phyloP scores from a whole-genome alignment of 1,139 yeast genomes.

The Tardiomyces digboiensis region DNA sequence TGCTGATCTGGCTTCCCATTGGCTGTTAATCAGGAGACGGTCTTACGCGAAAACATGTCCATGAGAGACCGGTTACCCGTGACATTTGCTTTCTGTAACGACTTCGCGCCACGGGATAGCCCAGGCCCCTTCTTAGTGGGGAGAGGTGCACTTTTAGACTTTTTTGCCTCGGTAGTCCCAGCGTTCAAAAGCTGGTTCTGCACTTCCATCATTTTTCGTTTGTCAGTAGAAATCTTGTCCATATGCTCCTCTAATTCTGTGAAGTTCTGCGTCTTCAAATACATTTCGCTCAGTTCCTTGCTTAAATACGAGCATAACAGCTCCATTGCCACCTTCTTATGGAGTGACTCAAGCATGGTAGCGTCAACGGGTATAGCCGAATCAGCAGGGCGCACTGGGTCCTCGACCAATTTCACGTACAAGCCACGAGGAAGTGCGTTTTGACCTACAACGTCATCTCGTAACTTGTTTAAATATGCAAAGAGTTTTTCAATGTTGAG shows the following conservation, averaged over 20 bases:
- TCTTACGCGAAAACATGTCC: not conserved
- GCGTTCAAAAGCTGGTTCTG: not conserved
- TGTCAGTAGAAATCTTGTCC: conserved; percentile 9
- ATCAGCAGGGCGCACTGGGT: conserved; percentile 19
- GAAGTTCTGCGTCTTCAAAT: conserved; percentile 14
- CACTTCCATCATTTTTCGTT: conserved; percentile 1
- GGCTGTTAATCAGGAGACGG: no score
- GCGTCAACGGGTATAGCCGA: conserved; percentile 15
- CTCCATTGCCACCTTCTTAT: conserved; percentile 17
- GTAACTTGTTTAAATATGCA: not conserved
- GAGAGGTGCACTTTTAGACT: not conserved
- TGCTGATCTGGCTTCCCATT: no score
- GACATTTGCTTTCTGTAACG: not conserved
- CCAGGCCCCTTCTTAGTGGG: not conserved
- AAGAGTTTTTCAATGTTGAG: conserved; percentile 12
- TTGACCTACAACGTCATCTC: not conserved
- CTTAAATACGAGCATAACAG: conserved; percentile 24
- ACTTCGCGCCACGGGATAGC: not conserved
- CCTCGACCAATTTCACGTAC: conserved; percentile 3
- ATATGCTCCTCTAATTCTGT: conserved; percentile 12
- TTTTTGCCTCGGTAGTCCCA: not conserved
- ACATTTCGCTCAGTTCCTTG: conserved; percentile 10
- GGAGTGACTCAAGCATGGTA: conserved; percentile 15
- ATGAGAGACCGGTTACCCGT: not conserved
- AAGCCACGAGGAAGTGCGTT: not conserved